Percentiles rank a stretch among this genome's conserved stretches.
phyloP scores from a whole-genome alignment of 106 monocot species.

The Phalaenopsis aphrodite region DNA sequence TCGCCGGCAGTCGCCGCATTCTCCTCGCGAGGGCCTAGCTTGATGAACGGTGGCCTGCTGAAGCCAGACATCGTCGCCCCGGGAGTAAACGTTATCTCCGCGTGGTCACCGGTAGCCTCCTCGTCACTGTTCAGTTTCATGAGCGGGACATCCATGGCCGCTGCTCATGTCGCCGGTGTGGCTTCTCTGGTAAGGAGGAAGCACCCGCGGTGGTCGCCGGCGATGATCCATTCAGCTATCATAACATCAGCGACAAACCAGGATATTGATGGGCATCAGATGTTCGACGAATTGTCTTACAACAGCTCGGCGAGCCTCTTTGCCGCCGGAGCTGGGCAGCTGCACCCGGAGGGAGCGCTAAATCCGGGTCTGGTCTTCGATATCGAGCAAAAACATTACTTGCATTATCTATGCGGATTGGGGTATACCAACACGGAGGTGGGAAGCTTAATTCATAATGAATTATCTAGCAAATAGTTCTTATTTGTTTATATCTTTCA shows the following conservation, averaged over 20 bases:
- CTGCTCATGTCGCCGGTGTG: slow-evolving; percentile 15
- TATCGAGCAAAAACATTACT: slow-evolving; percentile 21
- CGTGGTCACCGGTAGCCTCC: slow-evolving; percentile 12
- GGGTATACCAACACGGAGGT: slow-evolving; percentile 21
- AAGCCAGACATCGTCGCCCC: slow-evolving; percentile 44
- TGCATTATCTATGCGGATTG: slow-evolving; percentile 41
- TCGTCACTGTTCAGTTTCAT: slow-evolving; percentile 3
- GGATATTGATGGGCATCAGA: neutral
- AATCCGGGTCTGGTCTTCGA: slow-evolving; percentile 56
- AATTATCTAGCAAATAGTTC: no score
- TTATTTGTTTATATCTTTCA: no score
- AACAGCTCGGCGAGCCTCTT: slow-evolving; percentile 11
- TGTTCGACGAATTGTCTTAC: slow-evolving; percentile 12
- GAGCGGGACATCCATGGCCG: slow-evolving; percentile 19
- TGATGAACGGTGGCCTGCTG: slow-evolving; percentile 19
- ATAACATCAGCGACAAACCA: slow-evolving; percentile 6
- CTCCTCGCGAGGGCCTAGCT: slow-evolving; percentile 40
- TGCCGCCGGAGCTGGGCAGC: slow-evolving; percentile 34
- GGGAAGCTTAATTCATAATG: neutral
- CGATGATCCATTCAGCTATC: slow-evolving; percentile 17
- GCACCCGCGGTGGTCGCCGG: slow-evolving; percentile 16
- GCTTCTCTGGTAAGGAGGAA: slow-evolving; percentile 5
- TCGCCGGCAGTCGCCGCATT: slow-evolving; percentile 28
- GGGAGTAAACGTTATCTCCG: slow-evolving; percentile 35
- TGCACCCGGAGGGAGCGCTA: slow-evolving; percentile 33